Percentiles rank a stretch among this genome's conserved stretches.
phyloP scores from a whole-genome alignment of 805 yeast genomes.

The Ogataea degrootiae region DNA sequence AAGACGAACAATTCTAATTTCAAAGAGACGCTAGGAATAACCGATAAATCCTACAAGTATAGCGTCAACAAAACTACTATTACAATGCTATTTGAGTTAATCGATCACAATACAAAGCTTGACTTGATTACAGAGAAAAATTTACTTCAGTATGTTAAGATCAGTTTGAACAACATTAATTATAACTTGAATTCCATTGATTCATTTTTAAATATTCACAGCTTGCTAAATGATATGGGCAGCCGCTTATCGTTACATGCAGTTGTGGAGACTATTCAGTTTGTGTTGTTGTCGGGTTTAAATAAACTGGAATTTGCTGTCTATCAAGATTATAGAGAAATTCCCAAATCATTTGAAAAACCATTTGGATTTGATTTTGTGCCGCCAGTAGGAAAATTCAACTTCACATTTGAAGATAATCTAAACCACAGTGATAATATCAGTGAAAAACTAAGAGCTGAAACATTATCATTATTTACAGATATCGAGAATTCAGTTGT shows the following conservation, averaged over 20 bases:
- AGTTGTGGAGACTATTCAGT: conserved; percentile 25
- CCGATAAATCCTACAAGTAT: conserved; percentile 6
- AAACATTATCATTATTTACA: conserved; percentile 8
- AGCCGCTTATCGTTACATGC: conserved; percentile 33
- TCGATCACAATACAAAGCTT: conserved; percentile 29
- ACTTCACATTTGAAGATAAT: conserved; percentile 23
- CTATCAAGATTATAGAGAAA: conserved; percentile 1
- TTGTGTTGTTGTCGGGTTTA: conserved; percentile 16
- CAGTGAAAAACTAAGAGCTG: conserved; percentile 2
- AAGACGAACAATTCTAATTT: conserved; percentile 17
- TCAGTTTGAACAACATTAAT: conserved; percentile 16
- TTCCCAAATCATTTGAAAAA: conserved; percentile 11
- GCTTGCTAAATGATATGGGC: conserved; percentile 27
- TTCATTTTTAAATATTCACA: conserved; percentile 17
- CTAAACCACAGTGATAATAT: conserved; percentile 8
- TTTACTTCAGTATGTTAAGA: conserved; percentile 17
- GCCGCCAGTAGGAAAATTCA: conserved; percentile 27
- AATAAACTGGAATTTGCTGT: conserved; percentile 11
- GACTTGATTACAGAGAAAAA: conserved; percentile 19
- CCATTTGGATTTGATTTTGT: conserved; percentile 23
- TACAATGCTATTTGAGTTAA: conserved; percentile 25
- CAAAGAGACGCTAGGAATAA: conserved; percentile 19
- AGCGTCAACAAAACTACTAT: conserved; percentile 17
- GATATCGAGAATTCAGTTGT: conserved; percentile 11
- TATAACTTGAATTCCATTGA: conserved; percentile 15